Evolutionary conservation across 768 basidiomycete genomes (phyloP).

Genomic region (Termitomyces sp.): DNA sequence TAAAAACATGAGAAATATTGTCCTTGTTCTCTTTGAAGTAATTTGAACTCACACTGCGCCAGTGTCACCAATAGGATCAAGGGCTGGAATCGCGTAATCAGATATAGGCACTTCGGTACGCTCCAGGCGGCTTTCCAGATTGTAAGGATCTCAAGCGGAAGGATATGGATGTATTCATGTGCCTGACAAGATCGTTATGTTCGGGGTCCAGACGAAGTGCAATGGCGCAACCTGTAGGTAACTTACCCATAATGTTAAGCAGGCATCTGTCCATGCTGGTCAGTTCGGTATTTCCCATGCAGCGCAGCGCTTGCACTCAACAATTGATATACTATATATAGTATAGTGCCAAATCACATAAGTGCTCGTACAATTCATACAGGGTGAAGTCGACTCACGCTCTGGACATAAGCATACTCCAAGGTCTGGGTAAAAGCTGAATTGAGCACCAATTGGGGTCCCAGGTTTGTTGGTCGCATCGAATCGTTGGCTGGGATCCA

Average conservation of each 20-base stretch:
- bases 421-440: not conserved
- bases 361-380: not conserved
- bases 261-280: not conserved
- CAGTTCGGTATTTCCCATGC: not conserved
- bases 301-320: not conserved
- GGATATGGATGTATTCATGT: not conserved
- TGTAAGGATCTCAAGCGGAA: not conserved
- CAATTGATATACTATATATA: not conserved
- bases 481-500: not conserved
- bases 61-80: not conserved
- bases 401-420: not conserved
- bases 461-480: not conserved
- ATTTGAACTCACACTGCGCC: not conserved
- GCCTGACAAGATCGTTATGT: not conserved
- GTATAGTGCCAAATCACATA: not conserved
- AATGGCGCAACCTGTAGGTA: not conserved
- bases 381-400: not conserved
- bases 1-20: not conserved
- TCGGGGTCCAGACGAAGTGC: not conserved
- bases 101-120: constrained; percentile 1
- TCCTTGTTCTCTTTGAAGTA: not conserved
- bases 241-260: not conserved
- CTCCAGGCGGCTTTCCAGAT: constrained; percentile 8
- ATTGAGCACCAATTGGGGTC: not conserved
- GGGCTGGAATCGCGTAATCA: not conserved